A percentile compares a stretch with the other conserved stretches of the same genome.
These are phyloP conservation scores for Microcyclosporella mali DNA, from an alignment of 2,329 filamentous ascomycete genomes.

Conservation along the genomic window DNA sequence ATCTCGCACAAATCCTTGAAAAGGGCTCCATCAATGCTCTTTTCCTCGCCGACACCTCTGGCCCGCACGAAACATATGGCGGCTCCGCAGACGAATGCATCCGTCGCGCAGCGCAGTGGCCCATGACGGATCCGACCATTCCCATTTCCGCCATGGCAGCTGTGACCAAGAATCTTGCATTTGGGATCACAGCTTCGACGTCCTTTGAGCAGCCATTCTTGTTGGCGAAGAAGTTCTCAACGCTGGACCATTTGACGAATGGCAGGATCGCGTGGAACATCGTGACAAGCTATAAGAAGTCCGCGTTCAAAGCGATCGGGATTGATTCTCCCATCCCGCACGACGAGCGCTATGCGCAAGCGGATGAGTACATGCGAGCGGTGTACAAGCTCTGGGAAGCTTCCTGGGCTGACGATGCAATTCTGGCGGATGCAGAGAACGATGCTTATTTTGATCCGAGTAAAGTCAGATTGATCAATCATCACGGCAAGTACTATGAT, in stretches of 20 bases:
- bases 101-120: constrained; percentile 58
- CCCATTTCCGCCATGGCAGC: constrained; percentile 61
- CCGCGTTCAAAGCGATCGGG: constrained; percentile 58
- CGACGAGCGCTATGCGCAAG: constrained; percentile 55
- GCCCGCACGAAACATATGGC: constrained; percentile 58
- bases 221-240: constrained; percentile 57
- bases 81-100: constrained; percentile 40
- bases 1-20: constrained; percentile 58
- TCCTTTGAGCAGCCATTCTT: constrained; percentile 58
- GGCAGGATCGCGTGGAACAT: constrained; percentile 63
- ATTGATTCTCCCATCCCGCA: constrained; percentile 53
- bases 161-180: constrained; percentile 57
- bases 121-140: constrained; percentile 58
- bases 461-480: constrained; percentile 55
- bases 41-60: constrained; percentile 61
- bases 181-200: constrained; percentile 58
- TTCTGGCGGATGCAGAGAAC: constrained; percentile 47
- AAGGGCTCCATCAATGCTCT: constrained; percentile 58
- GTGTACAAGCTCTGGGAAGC: constrained; percentile 58
- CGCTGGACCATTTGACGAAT: constrained; percentile 55
- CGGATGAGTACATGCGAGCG: constrained; percentile 56
- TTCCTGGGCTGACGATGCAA: constrained; percentile 51
- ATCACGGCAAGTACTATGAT: constrained; percentile 51
- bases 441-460: constrained; percentile 55
- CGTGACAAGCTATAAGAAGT: constrained; percentile 58